Conservation (phyloP, 2,329 filamentous ascomycete species). For the Geosmithia morbida region DNA sequence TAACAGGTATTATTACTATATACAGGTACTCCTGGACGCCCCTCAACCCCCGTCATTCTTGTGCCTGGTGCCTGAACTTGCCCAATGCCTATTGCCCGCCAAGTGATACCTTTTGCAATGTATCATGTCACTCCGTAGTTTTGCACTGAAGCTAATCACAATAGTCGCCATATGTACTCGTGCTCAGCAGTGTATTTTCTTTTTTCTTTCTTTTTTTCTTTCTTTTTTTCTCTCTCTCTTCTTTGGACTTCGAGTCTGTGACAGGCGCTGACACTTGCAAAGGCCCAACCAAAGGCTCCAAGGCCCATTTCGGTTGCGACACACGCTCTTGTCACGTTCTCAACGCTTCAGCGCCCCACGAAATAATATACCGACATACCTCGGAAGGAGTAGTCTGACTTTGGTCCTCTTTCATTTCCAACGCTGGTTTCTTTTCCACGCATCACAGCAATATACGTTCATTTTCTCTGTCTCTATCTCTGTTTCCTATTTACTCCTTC, state of each 20-base stretch:
- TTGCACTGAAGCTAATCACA: not conserved
- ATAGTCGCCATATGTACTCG: too few relatives aligned
- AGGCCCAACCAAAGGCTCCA: not conserved
- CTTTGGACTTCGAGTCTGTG: too few relatives aligned
- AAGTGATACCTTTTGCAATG: not conserved
- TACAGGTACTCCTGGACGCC: too few relatives aligned
- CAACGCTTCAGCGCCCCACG: not conserved
- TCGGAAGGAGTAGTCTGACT: too few relatives aligned
- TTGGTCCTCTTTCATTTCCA: not conserved
- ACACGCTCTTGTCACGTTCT: not conserved
- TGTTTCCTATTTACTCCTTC: too few relatives aligned
- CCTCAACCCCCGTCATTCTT: not conserved
- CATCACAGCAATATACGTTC: not conserved
- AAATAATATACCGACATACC: too few relatives aligned
- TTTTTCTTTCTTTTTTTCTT: too few relatives aligned
- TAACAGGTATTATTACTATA: too few relatives aligned
- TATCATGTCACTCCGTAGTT: not conserved
- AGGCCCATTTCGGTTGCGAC: too few relatives aligned
- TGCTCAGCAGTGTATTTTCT: too few relatives aligned
- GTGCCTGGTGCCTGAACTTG: not conserved
- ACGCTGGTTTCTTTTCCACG: not conserved
- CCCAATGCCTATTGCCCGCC: not conserved
- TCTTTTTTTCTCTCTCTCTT: too few relatives aligned
- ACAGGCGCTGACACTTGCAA: too few relatives aligned
- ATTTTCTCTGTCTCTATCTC: not conserved